Evolutionary conservation across 352 stramenopile species (phyloP).

Genomic region (Phytophthora boehmeriae): DNA sequence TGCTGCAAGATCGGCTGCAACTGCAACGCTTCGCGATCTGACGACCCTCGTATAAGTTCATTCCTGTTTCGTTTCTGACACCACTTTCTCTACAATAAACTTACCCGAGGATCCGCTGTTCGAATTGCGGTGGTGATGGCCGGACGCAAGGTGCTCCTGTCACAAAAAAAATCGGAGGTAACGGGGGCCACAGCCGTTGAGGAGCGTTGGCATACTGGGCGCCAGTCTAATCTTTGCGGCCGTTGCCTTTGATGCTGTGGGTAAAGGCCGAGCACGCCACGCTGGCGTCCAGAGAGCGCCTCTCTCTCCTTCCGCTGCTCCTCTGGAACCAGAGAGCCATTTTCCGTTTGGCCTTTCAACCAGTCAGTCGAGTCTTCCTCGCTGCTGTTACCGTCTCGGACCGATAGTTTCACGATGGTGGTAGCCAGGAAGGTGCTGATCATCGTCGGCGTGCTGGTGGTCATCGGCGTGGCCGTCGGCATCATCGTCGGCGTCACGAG

Average conservation of each 20-base stretch:
- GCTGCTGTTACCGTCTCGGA: conserved; percentile 20
- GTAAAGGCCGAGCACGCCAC: conserved; percentile 22
- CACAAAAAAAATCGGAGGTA: conserved; percentile 14
- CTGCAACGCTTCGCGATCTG: conserved; percentile 7
- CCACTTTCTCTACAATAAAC: too few relatives aligned
- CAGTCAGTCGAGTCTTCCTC: conserved; percentile 21
- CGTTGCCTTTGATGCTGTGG: not conserved
- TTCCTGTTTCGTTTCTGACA: too few relatives aligned
- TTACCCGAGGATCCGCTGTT: conserved; percentile 13
- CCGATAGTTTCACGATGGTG: conserved; percentile 24
- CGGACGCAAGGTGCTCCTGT: not conserved
- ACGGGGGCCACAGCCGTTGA: conserved; percentile 3
- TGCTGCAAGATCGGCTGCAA: not conserved
- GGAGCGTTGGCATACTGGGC: conserved; percentile 29
- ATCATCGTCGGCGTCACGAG: conserved; percentile 72
- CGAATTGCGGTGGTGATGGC: conserved; percentile 25
- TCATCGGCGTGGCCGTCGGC: conserved; percentile 66
- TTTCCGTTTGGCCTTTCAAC: conserved; percentile 33
- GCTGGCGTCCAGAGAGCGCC: conserved; percentile 19
- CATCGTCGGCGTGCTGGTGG: conserved; percentile 68
- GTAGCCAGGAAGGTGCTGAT: conserved; percentile 65
- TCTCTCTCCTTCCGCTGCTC: not conserved
- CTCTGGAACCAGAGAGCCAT: conserved; percentile 13
- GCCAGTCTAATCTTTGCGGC: conserved; percentile 8
- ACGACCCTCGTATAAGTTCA: not conserved